phyloP scores from a whole-genome alignment of 139 green algal genomes.

The Closterium sp. region DNA sequence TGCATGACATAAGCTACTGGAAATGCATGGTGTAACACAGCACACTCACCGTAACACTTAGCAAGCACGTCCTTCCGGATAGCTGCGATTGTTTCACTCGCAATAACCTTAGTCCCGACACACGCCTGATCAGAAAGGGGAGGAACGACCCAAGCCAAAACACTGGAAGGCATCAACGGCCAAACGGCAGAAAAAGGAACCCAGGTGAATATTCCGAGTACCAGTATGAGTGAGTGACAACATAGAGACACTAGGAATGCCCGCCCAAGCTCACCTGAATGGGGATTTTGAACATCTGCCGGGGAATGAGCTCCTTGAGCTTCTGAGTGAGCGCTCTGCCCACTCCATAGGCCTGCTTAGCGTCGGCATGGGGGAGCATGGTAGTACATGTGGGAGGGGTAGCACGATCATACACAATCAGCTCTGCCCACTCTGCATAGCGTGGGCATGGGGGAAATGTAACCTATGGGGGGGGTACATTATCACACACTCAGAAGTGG shows the following conservation, averaged over 20 bases:
- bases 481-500: too few relatives aligned
- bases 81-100: constrained; percentile 48
- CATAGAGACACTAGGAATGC: too few relatives aligned
- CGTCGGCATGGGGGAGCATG: too few relatives aligned
- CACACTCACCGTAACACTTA: constrained; percentile 88
- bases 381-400: background rate
- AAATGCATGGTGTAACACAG: background rate
- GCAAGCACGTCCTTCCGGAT: constrained; percentile 96
- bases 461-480: too few relatives aligned
- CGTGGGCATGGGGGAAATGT: background rate
- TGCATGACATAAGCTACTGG: too few relatives aligned
- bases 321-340: constrained; percentile 69
- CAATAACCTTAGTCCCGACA: constrained; percentile 74
- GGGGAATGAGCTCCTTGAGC: constrained; percentile 93
- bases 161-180: too few relatives aligned
- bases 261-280: too few relatives aligned
- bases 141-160: too few relatives aligned
- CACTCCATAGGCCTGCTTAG: constrained; percentile 41
- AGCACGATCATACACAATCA: background rate
- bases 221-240: too few relatives aligned
- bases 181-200: too few relatives aligned
- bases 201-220: too few relatives aligned
- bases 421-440: constrained; percentile 46
- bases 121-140: constrained; percentile 66
- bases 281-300: constrained; percentile 86